Percentiles rank a stretch among this genome's conserved stretches.
These are phyloP conservation scores for Glonium stellatum DNA, from an alignment of 495 filamentous ascomycete genomes.

Conservation along the genomic window DNA sequence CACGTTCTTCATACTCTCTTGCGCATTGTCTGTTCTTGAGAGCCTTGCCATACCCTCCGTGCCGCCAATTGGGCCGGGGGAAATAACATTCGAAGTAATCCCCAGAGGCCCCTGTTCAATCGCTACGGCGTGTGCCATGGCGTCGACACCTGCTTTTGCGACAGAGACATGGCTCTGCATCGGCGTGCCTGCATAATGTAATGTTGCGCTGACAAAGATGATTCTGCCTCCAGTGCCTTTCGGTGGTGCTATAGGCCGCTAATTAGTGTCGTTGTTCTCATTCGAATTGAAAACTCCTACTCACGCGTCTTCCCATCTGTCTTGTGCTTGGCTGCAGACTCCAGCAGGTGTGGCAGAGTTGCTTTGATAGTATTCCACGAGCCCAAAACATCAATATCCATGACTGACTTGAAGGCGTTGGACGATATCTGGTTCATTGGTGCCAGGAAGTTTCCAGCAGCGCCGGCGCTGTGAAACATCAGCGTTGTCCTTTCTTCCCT, in stretches of 20 bases:
- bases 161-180: conserved; percentile 81
- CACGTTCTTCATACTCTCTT: conserved; percentile 37
- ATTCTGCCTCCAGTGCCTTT: conserved; percentile 71
- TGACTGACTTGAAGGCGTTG: conserved; percentile 91
- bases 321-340: conserved; percentile 58
- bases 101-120: conserved; percentile 86
- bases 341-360: conserved; percentile 67
- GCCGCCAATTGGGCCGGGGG: conserved; percentile 67
- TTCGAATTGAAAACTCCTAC: conserved; percentile 17
- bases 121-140: conserved; percentile 63
- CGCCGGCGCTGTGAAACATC: conserved; percentile 62
- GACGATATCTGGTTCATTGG: conserved; percentile 71
- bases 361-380: conserved; percentile 95
- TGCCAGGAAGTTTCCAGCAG: conserved; percentile 93
- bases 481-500: not conserved
- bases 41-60: conserved; percentile 51
- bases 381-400: conserved; percentile 92
- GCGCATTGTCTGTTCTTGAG: conserved; percentile 32
- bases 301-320: conserved; percentile 44
- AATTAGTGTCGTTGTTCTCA: not conserved
- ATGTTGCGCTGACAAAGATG: conserved; percentile 78
- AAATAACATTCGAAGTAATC: conserved; percentile 80
- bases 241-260: conserved; percentile 22
- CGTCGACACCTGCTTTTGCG: conserved; percentile 87
- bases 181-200: conserved; percentile 80